Evolutionary conservation across 1,139 yeast species (phyloP), one percentile per base, ranked within the genome.

Genomic region (Hansenula anomala): DNA sequence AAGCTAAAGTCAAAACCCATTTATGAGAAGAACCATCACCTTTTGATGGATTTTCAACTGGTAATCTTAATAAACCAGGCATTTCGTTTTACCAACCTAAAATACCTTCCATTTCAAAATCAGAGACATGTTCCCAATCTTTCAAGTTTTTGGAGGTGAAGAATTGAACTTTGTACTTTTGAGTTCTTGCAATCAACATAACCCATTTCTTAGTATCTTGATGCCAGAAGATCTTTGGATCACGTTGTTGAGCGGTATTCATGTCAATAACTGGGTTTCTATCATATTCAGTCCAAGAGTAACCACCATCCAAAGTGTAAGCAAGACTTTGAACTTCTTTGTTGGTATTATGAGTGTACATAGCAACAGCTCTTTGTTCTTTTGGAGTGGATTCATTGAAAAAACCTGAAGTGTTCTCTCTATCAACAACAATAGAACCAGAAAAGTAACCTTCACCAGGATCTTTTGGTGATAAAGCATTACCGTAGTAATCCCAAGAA

Each of bases 181-280:
- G 67, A 9, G 66, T 43, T 29, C 52, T 45, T 13, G 63, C 67
- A 24, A 61, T 56, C 6, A 58, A 53, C 66, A 64, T 61, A 32
- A 64, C 49, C 70, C 70, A 66, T 38, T 57, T 53, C 26, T 49
- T 34, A 10, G 58, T 46, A 25, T 51, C 55, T 15, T 48, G 58
- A 36, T 61, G 61, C 67, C 68, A 65, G 36, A 62, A 53, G 4
- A 66, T 70, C 45, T 64, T 64, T 14, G 71, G 71, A 43, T 66
- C 71, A 37, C 71, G 57, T 47, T 63, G 65, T 32, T 64, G 60
- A 4, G 60, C 41, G 12, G 56, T 42, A 40, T 56, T 52, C 28
- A 56, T 41, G 31, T 59, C 58, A 12, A 66, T 41, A 13, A 65
- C 67, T 12, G 67, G 67, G 49, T 61, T 63, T 9, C 46, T 39